Evolutionary conservation across 2,329 filamentous ascomycete species (phyloP), one percentile per base, ranked within the genome.

Genomic region (Acrocalymma vagum): DNA sequence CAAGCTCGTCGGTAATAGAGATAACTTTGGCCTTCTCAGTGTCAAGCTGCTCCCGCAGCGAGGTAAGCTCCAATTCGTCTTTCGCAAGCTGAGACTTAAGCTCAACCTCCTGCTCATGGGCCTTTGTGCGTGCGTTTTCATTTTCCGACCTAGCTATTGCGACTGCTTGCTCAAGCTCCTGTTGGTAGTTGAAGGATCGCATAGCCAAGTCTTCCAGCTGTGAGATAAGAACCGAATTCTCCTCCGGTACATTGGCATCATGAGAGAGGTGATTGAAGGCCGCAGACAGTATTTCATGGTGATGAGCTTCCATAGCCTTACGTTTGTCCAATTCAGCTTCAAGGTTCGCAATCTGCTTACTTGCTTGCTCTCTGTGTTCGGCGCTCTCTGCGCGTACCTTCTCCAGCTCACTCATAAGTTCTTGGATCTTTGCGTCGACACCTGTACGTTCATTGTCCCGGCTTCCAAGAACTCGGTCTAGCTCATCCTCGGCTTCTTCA

Each of bases 401-500:
- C 39, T 89, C 83, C 11, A 95, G 72, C 55, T 96, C 88, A 11
- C 81, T 75, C 58, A 91, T 82, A 1, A 96, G 78, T 7, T 78
- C 75, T 29, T 83, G 83, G 21, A 91, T 75, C 42, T 79, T 85
- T 30, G 87, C 82, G 48, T 93, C 86, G 29, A 85, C 79, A 3
- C 81, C 80, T 4, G 82, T 83, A 60, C 85, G 88, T 59, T 94
- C 88, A 54, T 95, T 86, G 53, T 96, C 90, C 28, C 89, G 82
- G 26, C 88, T 91, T 57, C 90, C 90, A 27, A 90, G 80, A 38
- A 93, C 82, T 45, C 90, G 82, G 57, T 96, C 92, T 35, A 97
- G 82, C 62, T 96, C 92, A 59, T 96, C 92, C 70, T 99, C 94
- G 5, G 88, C 81, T 55, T 97, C 90, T 63, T 97, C 94, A 1